Conservation (phyloP, 441 rosid genomes). For the Populus hybrid region DNA sequence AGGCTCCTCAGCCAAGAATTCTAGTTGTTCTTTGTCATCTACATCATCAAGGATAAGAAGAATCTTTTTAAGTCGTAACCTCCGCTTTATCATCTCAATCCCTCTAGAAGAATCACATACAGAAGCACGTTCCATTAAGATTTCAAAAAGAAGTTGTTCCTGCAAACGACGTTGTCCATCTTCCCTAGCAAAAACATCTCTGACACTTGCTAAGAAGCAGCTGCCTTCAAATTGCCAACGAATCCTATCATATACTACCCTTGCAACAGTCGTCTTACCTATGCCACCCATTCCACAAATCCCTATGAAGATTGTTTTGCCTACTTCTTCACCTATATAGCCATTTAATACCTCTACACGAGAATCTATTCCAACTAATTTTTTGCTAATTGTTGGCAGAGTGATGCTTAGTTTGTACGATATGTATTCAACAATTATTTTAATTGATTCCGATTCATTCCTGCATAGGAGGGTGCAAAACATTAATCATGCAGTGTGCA, state of each 20-base stretch:
- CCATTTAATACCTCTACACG: not conserved
- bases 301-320: not conserved
- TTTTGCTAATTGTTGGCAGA: not conserved
- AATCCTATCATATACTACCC: not conserved
- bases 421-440: not conserved
- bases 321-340: conserved; percentile 6
- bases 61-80: conserved; percentile 7
- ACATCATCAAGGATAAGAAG: conserved; percentile 16
- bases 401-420: fast-evolving
- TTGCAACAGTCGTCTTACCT: conserved; percentile 12
- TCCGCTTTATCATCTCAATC: not conserved
- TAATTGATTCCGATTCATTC: not conserved
- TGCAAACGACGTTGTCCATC: conserved; percentile 3
- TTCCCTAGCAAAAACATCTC: not conserved
- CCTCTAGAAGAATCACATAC: not conserved
- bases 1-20: not conserved
- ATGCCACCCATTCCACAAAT: conserved; percentile 21
- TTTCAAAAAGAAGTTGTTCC: conserved; percentile 9
- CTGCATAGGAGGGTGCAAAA: not conserved
- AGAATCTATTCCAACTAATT: conserved; percentile 13
- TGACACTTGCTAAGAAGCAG: conserved; percentile 14
- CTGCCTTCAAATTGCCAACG: not conserved
- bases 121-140: not conserved
- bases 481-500: not conserved
- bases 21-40: not conserved